Conservation (phyloP, 371 early-diverging fungal genomes). For the Circinella minor region DNA sequence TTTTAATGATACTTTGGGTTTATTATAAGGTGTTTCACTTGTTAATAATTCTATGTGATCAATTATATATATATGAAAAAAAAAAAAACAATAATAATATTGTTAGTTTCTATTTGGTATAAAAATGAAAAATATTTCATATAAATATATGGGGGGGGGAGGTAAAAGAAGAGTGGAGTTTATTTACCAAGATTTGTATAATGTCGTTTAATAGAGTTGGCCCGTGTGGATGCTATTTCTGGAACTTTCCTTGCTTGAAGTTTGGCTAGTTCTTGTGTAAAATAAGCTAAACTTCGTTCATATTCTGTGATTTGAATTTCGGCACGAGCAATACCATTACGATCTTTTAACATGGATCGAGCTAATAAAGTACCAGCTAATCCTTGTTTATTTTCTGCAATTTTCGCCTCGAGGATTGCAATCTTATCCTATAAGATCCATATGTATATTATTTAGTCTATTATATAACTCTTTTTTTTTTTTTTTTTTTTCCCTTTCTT, state of each 20-base stretch:
- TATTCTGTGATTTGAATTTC: conserved; percentile 80
- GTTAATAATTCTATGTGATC: conserved; percentile 65
- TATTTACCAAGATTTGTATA: conserved; percentile 58
- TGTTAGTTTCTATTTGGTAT: conserved; percentile 9
- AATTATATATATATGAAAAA: not conserved
- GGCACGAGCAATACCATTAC: conserved; percentile 74
- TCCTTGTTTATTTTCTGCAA: conserved; percentile 71
- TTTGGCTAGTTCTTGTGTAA: conserved; percentile 72
- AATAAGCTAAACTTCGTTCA: conserved; percentile 81
- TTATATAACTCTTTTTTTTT: no score
- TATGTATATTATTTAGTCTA: no score
- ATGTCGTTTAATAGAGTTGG: conserved; percentile 24
- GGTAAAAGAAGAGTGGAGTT: no score
- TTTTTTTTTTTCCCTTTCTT: no score
- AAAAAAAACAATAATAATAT: not conserved
- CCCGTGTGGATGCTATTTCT: not conserved
- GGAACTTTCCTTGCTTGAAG: conserved; percentile 49
- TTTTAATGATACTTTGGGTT: conserved; percentile 85
- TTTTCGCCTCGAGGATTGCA: conserved; percentile 16
- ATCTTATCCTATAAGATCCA: not conserved
- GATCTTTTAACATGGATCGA: conserved; percentile 70
- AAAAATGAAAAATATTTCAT: no score
- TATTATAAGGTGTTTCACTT: conserved; percentile 78
- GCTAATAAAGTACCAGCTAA: conserved; percentile 73
- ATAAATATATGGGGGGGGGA: no score